These are phyloP conservation scores for Xeromyces bisporus DNA, from an alignment of 495 filamentous ascomycete species.

Conservation along the genomic window DNA sequence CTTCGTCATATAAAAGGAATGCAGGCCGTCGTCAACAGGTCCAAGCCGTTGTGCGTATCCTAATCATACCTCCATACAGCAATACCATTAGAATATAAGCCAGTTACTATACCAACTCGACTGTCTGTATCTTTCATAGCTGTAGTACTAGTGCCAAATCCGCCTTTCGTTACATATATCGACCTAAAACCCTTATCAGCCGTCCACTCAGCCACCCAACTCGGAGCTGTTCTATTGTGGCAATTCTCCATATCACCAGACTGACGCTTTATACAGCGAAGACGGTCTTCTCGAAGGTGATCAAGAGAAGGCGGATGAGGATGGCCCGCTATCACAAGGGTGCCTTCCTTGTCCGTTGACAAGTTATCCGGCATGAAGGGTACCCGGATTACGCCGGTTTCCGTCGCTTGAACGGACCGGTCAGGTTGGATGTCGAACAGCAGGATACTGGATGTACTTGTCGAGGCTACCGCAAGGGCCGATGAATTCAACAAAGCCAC, in stretches of 20 bases:
- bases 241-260: constrained; percentile 10
- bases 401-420: constrained; percentile 5
- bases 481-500: constrained; percentile 18
- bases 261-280: constrained; percentile 9
- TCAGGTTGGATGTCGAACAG: constrained; percentile 15
- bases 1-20: too few species aligned
- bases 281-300: constrained; percentile 8
- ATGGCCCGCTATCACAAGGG: constrained; percentile 25
- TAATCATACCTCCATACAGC: constrained; percentile 25
- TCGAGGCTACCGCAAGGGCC: constrained; percentile 21
- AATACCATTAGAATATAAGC: constrained; percentile 28
- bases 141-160: constrained; percentile 18
- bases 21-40: too few species aligned
- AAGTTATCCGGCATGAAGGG: constrained; percentile 26
- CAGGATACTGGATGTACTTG: constrained; percentile 11
- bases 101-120: constrained; percentile 22
- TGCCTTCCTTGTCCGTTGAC: constrained; percentile 19
- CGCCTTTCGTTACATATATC: constrained; percentile 16
- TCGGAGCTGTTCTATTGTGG: constrained; percentile 11
- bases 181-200: constrained; percentile 13
- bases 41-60: too few species aligned
- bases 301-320: constrained; percentile 16
- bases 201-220: constrained; percentile 26
- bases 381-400: constrained; percentile 8
- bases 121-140: constrained; percentile 20